Percentiles rank a stretch among this genome's conserved stretches.
Conservation (phyloP, 441 rosid species). For the Mallotus japonicus region DNA sequence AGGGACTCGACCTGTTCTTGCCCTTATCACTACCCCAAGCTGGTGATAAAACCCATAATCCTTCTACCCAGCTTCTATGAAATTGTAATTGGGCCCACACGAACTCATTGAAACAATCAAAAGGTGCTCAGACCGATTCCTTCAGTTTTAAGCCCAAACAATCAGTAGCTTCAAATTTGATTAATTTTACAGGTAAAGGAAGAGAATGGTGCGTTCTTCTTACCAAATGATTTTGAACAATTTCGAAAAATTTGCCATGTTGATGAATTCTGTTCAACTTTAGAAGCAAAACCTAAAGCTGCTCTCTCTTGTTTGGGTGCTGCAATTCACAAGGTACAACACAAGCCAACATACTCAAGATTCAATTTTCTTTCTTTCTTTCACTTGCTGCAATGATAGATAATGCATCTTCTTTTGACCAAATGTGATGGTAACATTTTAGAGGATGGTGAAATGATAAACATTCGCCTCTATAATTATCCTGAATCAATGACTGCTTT, state of each 20-base stretch:
- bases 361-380: neutral
- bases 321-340: slow-evolving; percentile 80
- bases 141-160: too few species aligned
- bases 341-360: too few species aligned
- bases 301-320: slow-evolving; percentile 80
- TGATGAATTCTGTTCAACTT: slow-evolving; percentile 50
- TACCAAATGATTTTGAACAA: slow-evolving; percentile 71
- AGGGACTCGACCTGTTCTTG: too few species aligned
- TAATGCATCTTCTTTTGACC: slow-evolving; percentile 44
- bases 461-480: slow-evolving; percentile 71
- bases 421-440: slow-evolving; percentile 38
- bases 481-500: slow-evolving; percentile 81
- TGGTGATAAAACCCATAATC: too few species aligned
- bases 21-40: too few species aligned
- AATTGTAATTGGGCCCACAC: too few species aligned
- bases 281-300: slow-evolving; percentile 72
- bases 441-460: slow-evolving; percentile 57
- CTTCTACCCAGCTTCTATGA: too few species aligned
- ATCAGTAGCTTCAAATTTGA: neutral
- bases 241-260: slow-evolving; percentile 57
- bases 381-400: neutral
- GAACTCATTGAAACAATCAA: too few species aligned
- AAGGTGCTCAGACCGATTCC: too few species aligned
- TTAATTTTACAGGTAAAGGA: slow-evolving; percentile 57
- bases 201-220: slow-evolving; percentile 49